Percentiles rank a stretch among this genome's conserved stretches.
Evolutionary conservation across 2,329 filamentous ascomycete species (phyloP).

Genomic region (Fusarium dlaminii): DNA sequence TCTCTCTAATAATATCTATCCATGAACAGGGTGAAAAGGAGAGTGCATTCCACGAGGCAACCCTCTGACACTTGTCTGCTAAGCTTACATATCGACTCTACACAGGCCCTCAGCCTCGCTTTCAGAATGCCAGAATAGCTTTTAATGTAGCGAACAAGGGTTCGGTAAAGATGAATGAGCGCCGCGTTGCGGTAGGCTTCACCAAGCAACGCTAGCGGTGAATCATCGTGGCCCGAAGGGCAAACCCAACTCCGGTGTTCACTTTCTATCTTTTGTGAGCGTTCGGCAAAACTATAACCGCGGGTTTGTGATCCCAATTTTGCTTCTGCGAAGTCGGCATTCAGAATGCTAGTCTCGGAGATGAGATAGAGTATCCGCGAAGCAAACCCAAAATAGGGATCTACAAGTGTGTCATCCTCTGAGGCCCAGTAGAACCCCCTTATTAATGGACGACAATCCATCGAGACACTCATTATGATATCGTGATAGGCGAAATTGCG

Average conservation of each 20-base stretch:
- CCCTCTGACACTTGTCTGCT: neutral
- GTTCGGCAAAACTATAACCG: neutral
- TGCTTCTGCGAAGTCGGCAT: neutral
- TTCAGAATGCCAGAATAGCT: neutral
- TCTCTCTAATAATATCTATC: neutral
- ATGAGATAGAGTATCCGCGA: neutral
- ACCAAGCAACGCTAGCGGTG: neutral
- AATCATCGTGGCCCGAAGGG: neutral
- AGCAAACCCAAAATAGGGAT: neutral
- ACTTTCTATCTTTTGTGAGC: neutral
- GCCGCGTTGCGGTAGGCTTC: neutral
- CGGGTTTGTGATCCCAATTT: neutral
- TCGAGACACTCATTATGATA: constrained; percentile 19
- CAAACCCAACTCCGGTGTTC: neutral
- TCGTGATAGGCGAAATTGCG: constrained; percentile 31
- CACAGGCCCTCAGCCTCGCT: neutral
- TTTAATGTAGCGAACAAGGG: neutral
- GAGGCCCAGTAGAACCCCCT: neutral
- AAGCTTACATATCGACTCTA: neutral
- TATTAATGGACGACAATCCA: neutral
- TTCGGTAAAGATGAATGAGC: neutral
- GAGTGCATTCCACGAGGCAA: neutral
- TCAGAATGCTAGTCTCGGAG: neutral
- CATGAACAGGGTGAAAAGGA: neutral
- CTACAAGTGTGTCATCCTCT: neutral